Conservation (phyloP, 495 filamentous ascomycete genomes). For the Trichoderma reesei region DNA sequence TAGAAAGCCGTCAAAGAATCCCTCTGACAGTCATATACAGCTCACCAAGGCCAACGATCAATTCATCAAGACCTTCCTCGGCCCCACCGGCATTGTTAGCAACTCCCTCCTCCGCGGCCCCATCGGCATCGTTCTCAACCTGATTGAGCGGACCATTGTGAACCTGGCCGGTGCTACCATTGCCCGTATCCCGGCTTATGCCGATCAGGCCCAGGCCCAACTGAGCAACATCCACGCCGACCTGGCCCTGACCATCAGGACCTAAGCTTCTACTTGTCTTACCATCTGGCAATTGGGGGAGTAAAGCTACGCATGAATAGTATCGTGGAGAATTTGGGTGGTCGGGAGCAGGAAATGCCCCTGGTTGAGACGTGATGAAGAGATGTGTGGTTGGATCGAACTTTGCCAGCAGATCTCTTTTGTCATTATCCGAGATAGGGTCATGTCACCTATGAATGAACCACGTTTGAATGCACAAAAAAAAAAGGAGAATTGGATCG, state of each 20-base stretch:
- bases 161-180: not conserved
- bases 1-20: not conserved
- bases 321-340: not conserved
- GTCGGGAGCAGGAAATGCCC: not conserved
- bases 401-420: not conserved
- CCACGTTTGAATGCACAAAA: not conserved
- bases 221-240: not conserved
- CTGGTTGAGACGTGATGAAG: not conserved
- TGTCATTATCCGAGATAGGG: not conserved
- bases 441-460: not conserved
- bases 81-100: not conserved
- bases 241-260: not conserved
- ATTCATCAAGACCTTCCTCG: not conserved
- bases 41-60: not conserved
- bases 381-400: not conserved
- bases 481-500: too few relatives aligned
- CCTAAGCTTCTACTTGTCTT: not conserved
- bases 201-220: not conserved
- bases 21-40: not conserved
- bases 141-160: not conserved
- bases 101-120: constrained; percentile 1
- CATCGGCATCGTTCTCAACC: not conserved
- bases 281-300: not conserved
- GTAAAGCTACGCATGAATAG: not conserved
- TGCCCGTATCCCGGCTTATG: not conserved